Evolutionary conservation across 1,284 basidiomycete species (phyloP), one percentile per base, ranked within the genome.

Genomic region (Mycosarcoma mackinlayi): DNA sequence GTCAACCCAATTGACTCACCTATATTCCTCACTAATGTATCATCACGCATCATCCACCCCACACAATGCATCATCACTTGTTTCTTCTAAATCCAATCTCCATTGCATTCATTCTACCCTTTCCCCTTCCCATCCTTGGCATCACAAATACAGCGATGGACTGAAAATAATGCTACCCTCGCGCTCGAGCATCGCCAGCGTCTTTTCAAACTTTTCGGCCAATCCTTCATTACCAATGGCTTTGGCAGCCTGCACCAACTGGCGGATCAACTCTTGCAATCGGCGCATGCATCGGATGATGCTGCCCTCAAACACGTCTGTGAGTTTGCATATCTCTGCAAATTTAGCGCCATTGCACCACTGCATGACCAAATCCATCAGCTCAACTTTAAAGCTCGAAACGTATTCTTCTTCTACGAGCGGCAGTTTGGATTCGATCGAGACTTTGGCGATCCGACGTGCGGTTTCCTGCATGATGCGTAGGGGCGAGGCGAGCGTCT

Each of bases 281-380:
- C 96, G 88, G 47, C 96, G 86, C 86, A 98, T 97, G 6, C 93
- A 93, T 56, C 95, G 90, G 61, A 83, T 83, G 49, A 83, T 72
- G 57, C 90, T 93, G 34, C 95, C 95, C 81, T 98, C 96, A 76
- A 98, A 98, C 58, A 94, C 91, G 83, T 97, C 95, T 1, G 94
- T 95, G 78, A 94, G 86, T 91, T 97, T 96, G 88, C 92, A 94
- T 62, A 97, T 94, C 35, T 98, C 94, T 1, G 91, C 86, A 84
- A 99, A 98, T 30, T 92, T 92, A n/a, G 93, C 92, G 1, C 96
- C 96, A 30, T 92, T 89, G 85, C 95, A 98, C 96, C 96, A 99
- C 75, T 94, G 91, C 58, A 94, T 87, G 19, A 98, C 95, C 5
- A 91, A 91, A 74, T 98, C 95, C 93, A 98, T 98, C 59, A 99